These are phyloP conservation scores for Russula griseocarnosa DNA, from an alignment of 768 basidiomycete genomes.

Conservation along the genomic window DNA sequence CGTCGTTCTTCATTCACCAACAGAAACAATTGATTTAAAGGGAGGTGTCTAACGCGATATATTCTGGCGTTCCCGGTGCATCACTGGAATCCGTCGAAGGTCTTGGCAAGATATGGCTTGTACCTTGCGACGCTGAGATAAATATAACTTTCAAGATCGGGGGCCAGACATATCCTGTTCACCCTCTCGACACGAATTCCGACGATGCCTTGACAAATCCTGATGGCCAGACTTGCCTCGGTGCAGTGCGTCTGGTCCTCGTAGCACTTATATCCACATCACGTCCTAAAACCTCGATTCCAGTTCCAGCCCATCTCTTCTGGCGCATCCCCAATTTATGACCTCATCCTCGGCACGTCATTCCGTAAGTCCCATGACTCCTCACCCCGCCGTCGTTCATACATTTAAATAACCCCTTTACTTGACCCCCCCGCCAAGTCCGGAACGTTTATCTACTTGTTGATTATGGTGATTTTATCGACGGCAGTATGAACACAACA, in stretches of 20 bases:
- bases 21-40: constrained; percentile 5
- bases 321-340: constrained; percentile 22
- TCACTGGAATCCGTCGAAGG: constrained; percentile 28
- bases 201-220: constrained; percentile 27
- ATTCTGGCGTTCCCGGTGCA: constrained; percentile 34
- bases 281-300: not conserved
- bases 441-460: not conserved
- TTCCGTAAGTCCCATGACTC: constrained; percentile 34
- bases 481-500: not conserved
- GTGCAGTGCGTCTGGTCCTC: constrained; percentile 29
- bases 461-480: not conserved
- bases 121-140: constrained; percentile 37
- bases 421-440: not conserved
- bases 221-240: constrained; percentile 35
- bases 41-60: constrained; percentile 36
- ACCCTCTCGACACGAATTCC: constrained; percentile 35
- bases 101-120: constrained; percentile 30
- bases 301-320: constrained; percentile 36
- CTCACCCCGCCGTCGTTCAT: constrained; percentile 4
- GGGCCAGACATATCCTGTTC: constrained; percentile 35
- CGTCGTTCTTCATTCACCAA: not conserved
- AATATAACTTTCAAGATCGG: constrained; percentile 37
- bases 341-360: constrained; percentile 37
- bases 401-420: not conserved
- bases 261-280: not conserved